phyloP scores from a whole-genome alignment of 805 yeast genomes.

The Metschnikowia shivogae region DNA sequence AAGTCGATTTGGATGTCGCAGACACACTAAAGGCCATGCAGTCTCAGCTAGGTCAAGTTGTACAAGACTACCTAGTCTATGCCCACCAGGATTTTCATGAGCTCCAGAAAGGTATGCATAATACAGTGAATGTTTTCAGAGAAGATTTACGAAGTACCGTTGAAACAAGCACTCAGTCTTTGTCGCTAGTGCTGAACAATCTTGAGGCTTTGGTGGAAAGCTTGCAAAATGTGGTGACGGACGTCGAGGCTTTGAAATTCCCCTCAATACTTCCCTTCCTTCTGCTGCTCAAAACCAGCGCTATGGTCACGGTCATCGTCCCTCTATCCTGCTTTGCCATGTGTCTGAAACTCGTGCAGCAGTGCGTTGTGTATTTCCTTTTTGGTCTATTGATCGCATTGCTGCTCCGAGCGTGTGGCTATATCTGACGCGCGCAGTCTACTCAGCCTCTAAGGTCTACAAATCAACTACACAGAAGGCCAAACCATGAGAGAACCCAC shows the following conservation, averaged over 20 bases:
- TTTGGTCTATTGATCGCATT: conserved; percentile 1
- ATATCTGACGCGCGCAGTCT: neutral
- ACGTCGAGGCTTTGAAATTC: neutral
- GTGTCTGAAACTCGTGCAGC: neutral
- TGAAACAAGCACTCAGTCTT: neutral
- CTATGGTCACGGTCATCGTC: neutral
- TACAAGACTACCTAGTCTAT: neutral
- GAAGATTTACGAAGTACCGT: neutral
- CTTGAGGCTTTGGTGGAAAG: neutral
- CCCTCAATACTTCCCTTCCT: neutral
- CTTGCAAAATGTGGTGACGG: conserved; percentile 3
- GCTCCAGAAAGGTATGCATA: neutral
- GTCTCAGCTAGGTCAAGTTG: conserved; percentile 1
- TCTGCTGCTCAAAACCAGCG: neutral
- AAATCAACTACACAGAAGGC: neutral
- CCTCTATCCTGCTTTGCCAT: neutral
- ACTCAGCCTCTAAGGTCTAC: neutral
- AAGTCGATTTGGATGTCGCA: neutral
- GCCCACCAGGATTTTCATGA: neutral
- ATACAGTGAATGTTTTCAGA: neutral
- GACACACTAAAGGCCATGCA: neutral
- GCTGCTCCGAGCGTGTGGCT: conserved; percentile 1
- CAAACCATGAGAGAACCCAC: conserved; percentile 9
- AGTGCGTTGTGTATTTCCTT: neutral
- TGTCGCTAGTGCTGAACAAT: neutral